Conservation (phyloP, 208 protist genomes). For the Acanthamoeba divionensis region DNA sequence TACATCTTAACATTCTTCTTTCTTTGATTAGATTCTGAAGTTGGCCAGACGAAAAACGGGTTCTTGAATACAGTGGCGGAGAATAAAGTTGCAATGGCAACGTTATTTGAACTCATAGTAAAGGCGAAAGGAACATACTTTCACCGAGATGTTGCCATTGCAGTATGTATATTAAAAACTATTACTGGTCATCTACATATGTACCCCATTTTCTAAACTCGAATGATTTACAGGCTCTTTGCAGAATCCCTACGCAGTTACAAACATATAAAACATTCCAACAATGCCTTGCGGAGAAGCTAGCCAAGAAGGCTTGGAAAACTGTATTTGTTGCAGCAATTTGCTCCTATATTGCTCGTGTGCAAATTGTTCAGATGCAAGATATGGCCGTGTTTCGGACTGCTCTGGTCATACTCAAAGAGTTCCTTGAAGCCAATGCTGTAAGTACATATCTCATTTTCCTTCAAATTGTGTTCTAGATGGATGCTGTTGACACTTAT, state of each 20-base stretch:
- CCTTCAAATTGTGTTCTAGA: neutral
- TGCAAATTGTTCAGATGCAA: neutral
- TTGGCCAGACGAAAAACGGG: conserved; percentile 4
- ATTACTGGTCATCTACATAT: neutral
- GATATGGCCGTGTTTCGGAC: conserved; percentile 6
- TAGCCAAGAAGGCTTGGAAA: conserved; percentile 33
- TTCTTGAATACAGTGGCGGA: conserved; percentile 39
- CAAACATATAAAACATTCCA: conserved; percentile 11
- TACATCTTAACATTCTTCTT: neutral
- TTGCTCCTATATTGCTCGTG: conserved; percentile 37
- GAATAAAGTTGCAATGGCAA: neutral
- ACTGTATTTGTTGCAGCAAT: conserved; percentile 24
- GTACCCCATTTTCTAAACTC: neutral
- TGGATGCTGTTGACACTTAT: neutral
- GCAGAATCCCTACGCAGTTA: neutral
- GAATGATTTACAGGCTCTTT: neutral
- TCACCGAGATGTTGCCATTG: conserved; percentile 4
- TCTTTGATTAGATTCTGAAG: conserved; percentile 7
- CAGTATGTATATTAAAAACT: neutral
- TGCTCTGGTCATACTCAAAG: neutral
- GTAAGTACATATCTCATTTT: no score
- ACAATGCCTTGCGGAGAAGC: conserved; percentile 15
- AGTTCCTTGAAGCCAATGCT: conserved; percentile 14
- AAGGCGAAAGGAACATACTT: conserved; percentile 40
- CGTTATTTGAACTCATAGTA: conserved; percentile 25